Percentiles rank a stretch among this genome's conserved stretches.
These are phyloP conservation scores for Phytophthora sp. DNA, from an alignment of 352 stramenopile species.

Conservation along the genomic window DNA sequence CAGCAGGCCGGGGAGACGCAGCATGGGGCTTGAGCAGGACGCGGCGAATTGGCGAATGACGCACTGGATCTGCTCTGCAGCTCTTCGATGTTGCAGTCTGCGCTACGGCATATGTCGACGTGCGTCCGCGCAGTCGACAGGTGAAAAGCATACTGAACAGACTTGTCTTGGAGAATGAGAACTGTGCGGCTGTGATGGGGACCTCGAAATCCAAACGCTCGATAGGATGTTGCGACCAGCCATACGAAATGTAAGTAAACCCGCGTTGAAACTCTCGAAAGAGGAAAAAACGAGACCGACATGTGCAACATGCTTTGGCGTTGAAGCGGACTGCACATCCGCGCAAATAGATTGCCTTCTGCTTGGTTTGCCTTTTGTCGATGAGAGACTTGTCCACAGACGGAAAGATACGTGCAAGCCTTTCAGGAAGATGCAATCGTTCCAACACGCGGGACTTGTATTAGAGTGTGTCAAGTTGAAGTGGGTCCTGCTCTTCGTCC, in stretches of 20 bases:
- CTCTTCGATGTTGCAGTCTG: neutral
- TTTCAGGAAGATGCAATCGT: too few species aligned
- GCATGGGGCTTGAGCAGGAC: conserved; percentile 33
- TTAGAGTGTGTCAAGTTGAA: conserved; percentile 22
- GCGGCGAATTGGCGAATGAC: conserved; percentile 25
- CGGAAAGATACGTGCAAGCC: too few species aligned
- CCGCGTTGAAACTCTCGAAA: conserved; percentile 11
- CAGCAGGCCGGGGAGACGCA: conserved; percentile 56
- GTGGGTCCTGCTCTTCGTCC: conserved; percentile 7
- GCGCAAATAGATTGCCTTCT: too few species aligned
- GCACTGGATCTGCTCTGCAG: conserved; percentile 6
- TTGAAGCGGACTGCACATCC: too few species aligned
- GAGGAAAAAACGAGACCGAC: neutral
- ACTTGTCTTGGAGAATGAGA: neutral
- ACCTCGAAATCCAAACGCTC: conserved; percentile 26
- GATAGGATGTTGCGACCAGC: conserved; percentile 17
- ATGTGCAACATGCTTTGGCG: neutral
- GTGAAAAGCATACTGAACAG: too few species aligned
- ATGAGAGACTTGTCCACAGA: too few species aligned
- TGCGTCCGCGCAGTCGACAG: too few species aligned
- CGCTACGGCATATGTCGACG: too few species aligned
- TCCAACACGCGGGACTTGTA: neutral
- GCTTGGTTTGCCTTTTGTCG: too few species aligned
- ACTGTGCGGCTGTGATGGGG: conserved; percentile 14
- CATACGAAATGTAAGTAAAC: conserved; percentile 29